Evolutionary conservation across 257 asterid species (phyloP).

Genomic region (Primulina tabacum): DNA sequence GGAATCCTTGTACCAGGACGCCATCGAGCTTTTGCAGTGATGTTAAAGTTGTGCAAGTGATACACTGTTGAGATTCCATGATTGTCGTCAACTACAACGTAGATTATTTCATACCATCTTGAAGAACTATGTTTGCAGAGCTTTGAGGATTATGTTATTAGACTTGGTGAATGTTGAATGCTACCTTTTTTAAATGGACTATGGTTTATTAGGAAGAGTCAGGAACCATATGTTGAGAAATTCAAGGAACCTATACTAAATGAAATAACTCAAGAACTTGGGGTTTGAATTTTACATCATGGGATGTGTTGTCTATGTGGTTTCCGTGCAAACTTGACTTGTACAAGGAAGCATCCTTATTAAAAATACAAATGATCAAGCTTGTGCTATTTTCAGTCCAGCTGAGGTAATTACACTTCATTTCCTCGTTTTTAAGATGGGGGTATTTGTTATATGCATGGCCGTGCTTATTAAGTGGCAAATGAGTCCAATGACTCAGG

Average conservation of each 20-base stretch:
- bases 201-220: slow-evolving; percentile 80
- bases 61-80: slow-evolving; percentile 79
- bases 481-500: too few relatives aligned
- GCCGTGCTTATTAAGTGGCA: too few relatives aligned
- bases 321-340: slow-evolving; percentile 68
- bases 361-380: slow-evolving; percentile 74
- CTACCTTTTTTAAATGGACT: slow-evolving; percentile 23
- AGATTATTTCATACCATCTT: slow-evolving; percentile 14
- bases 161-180: neutral
- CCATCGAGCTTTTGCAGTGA: slow-evolving; percentile 77
- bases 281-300: slow-evolving; percentile 69
- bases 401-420: slow-evolving; percentile 58
- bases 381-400: slow-evolving; percentile 80
- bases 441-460: neutral
- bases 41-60: slow-evolving; percentile 98
- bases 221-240: slow-evolving; percentile 73
- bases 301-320: slow-evolving; percentile 80
- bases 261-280: slow-evolving; percentile 61
- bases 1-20: slow-evolving; percentile 86
- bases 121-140: neutral
- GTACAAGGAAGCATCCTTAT: slow-evolving; percentile 85
- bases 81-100: slow-evolving; percentile 98
- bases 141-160: neutral
- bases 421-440: slow-evolving; percentile 7
- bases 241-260: slow-evolving; percentile 70